Percentiles rank a stretch among this genome's conserved stretches.
These are phyloP conservation scores for Penicillium ochrochloron DNA, from an alignment of 495 filamentous ascomycete genomes.

Conservation along the genomic window DNA sequence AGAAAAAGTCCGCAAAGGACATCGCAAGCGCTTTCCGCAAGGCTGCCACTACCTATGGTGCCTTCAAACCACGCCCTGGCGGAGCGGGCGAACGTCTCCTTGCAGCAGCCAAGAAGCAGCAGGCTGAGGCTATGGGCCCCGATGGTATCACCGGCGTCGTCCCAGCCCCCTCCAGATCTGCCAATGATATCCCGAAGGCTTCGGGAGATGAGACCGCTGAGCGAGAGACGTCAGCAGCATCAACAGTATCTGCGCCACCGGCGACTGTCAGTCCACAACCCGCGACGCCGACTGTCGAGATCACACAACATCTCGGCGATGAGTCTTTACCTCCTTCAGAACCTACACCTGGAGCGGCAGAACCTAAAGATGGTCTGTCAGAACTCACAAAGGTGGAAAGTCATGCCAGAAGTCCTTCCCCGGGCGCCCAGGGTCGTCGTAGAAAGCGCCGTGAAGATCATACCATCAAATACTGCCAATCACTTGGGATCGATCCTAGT, in stretches of 20 bases:
- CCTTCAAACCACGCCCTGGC: slow-evolving; percentile 83
- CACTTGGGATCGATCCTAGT: slow-evolving; percentile 71
- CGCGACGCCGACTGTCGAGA: slow-evolving; percentile 42
- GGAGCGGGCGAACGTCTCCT: slow-evolving; percentile 77
- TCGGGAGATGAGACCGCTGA: slow-evolving; percentile 25
- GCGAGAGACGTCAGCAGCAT: slow-evolving; percentile 22
- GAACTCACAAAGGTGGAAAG: slow-evolving; percentile 32
- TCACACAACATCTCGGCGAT: slow-evolving; percentile 39
- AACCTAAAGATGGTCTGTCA: slow-evolving; percentile 41
- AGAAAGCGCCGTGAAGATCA: slow-evolving; percentile 71
- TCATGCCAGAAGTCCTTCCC: slow-evolving; percentile 43
- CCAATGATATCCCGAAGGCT: slow-evolving; percentile 34
- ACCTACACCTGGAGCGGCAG: slow-evolving; percentile 38
- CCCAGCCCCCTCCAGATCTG: slow-evolving; percentile 65
- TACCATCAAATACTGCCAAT: slow-evolving; percentile 77
- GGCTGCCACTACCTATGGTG: slow-evolving; percentile 78
- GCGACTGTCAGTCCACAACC: slow-evolving; percentile 26
- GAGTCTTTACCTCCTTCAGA: slow-evolving; percentile 28
- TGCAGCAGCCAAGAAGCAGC: slow-evolving; percentile 55
- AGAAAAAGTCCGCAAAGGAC: slow-evolving; percentile 71
- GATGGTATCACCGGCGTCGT: slow-evolving; percentile 90
- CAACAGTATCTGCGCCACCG: slow-evolving; percentile 15
- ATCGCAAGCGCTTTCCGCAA: slow-evolving; percentile 81
- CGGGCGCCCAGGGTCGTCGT: slow-evolving; percentile 49
- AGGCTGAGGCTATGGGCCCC: slow-evolving; percentile 61